Percentiles rank a stretch among this genome's conserved stretches.
Evolutionary conservation across 73 alveolate species (phyloP).

Genomic region (Blepharisma stoltei): DNA sequence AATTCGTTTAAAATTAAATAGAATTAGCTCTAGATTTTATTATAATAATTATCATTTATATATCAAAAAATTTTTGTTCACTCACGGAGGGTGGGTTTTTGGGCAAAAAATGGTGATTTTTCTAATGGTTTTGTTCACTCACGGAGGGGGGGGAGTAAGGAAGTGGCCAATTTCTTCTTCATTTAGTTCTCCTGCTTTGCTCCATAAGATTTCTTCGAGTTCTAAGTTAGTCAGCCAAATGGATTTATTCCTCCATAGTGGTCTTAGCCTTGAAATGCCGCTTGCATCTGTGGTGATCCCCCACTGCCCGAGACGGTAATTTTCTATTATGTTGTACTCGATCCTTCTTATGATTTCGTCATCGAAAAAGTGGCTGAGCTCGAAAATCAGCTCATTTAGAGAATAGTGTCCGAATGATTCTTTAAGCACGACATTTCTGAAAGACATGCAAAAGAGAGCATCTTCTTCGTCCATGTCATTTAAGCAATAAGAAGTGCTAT

Average conservation of each 20-base stretch:
- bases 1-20: too few species aligned
- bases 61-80: too few species aligned
- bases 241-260: slow-evolving; percentile 45
- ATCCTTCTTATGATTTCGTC: slow-evolving; percentile 41
- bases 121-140: too few species aligned
- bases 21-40: too few species aligned
- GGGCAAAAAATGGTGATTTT: too few species aligned
- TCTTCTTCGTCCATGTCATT: slow-evolving; percentile 29
- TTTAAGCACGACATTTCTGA: slow-evolving; percentile 35
- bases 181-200: slow-evolving; percentile 43
- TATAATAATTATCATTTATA: too few species aligned
- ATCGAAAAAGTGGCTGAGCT: slow-evolving; percentile 55
- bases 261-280: slow-evolving; percentile 9
- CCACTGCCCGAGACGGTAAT: slow-evolving; percentile 42
- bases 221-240: slow-evolving; percentile 36
- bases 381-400: slow-evolving; percentile 48
- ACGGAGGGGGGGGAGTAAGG: too few species aligned
- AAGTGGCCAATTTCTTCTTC: slow-evolving; percentile 39
- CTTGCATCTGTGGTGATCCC: slow-evolving; percentile 33
- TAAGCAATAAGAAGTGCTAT: slow-evolving; percentile 27
- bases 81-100: too few species aligned
- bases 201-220: slow-evolving; percentile 49
- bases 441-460: slow-evolving; percentile 17
- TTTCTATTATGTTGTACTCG: slow-evolving; percentile 40
- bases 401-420: slow-evolving; percentile 36